Conservation (phyloP, 441 rosid species). For the Flueggea neowawraea region DNA sequence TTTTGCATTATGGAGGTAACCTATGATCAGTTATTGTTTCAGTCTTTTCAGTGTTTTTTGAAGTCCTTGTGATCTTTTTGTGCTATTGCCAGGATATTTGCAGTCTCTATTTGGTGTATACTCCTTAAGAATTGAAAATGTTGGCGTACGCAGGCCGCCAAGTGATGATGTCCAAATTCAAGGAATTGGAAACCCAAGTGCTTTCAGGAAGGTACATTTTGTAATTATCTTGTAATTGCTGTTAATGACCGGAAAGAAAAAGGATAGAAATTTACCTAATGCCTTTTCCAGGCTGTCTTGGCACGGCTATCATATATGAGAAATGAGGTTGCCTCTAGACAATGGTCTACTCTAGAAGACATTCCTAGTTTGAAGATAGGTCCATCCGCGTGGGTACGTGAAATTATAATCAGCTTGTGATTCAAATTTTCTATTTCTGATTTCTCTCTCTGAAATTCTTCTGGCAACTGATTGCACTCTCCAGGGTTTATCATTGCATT, state of each 20-base stretch:
- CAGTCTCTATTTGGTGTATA: constrained; percentile 70
- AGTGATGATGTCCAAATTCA: constrained; percentile 69
- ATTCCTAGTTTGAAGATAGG: constrained; percentile 36
- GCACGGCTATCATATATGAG: constrained; percentile 54
- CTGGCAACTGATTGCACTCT: too few relatives aligned
- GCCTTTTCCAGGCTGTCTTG: constrained; percentile 51
- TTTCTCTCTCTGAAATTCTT: background rate
- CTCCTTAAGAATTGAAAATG: constrained; percentile 72
- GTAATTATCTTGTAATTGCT: constrained; percentile 6
- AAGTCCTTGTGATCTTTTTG: background rate
- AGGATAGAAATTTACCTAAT: constrained; percentile 1
- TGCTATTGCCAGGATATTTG: constrained; percentile 49
- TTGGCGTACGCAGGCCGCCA: constrained; percentile 60
- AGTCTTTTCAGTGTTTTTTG: background rate
- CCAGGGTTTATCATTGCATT: background rate
- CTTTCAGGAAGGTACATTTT: constrained; percentile 58
- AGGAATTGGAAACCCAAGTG: constrained; percentile 61
- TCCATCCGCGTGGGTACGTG: constrained; percentile 48
- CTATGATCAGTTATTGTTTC: background rate
- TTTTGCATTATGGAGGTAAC: background rate
- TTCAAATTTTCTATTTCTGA: background rate
- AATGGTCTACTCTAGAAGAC: constrained; percentile 47
- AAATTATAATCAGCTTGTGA: background rate
- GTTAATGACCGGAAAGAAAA: constrained; percentile 5
- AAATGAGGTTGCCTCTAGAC: constrained; percentile 46